These are phyloP conservation scores for Alisma plantagoaquatica DNA, from an alignment of 106 monocot genomes.

Conservation along the genomic window DNA sequence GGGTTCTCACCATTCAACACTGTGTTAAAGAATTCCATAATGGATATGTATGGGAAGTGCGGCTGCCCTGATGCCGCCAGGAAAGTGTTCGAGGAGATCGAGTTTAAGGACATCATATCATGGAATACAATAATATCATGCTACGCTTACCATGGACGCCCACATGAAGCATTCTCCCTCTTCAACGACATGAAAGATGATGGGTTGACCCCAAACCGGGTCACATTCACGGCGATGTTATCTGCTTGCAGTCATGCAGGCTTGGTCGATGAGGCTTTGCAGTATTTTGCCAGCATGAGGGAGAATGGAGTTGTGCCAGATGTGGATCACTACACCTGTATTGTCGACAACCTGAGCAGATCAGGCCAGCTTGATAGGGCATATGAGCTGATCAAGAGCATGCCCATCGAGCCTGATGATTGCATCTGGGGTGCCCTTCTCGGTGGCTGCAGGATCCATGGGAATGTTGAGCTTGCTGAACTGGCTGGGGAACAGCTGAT, in stretches of 20 bases:
- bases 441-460: conserved; percentile 57
- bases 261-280: conserved; percentile 37
- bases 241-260: conserved; percentile 74
- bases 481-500: conserved; percentile 40
- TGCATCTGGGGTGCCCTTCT: conserved; percentile 66
- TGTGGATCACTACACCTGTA: conserved; percentile 60
- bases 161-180: conserved; percentile 28
- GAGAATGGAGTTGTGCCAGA: conserved; percentile 44
- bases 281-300: conserved; percentile 47
- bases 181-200: conserved; percentile 37
- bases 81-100: conserved; percentile 52
- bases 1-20: conserved; percentile 34
- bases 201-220: conserved; percentile 45
- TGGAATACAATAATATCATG: conserved; percentile 82
- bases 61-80: conserved; percentile 40
- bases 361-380: conserved; percentile 53
- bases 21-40: conserved; percentile 51
- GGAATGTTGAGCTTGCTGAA: conserved; percentile 54
- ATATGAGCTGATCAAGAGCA: conserved; percentile 40
- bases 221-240: conserved; percentile 50
- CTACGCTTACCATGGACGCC: conserved; percentile 34
- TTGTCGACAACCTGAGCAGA: conserved; percentile 60
- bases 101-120: conserved; percentile 38
- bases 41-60: conserved; percentile 77
- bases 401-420: conserved; percentile 66